phyloP scores from a whole-genome alignment of 345 rosid species.

The Limnanthes douglasii region DNA sequence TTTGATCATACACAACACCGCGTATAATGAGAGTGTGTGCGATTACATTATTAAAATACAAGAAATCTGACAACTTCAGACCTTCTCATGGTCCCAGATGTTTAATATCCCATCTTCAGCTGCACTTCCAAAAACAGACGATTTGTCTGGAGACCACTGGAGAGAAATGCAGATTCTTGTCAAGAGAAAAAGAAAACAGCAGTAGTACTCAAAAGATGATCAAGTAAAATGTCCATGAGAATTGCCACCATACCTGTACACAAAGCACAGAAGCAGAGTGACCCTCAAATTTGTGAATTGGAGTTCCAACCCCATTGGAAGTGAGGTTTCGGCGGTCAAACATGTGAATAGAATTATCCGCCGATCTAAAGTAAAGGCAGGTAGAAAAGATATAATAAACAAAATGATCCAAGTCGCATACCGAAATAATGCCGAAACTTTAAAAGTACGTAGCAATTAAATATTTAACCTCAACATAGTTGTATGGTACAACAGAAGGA shows the following conservation, averaged over 20 bases:
- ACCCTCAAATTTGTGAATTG: conserved; percentile 60
- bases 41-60: neutral
- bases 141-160: conserved; percentile 26
- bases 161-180: conserved; percentile 1
- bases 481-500: conserved; percentile 1
- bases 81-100: conserved; percentile 24
- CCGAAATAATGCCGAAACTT: too few relatives aligned
- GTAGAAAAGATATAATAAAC: conserved; percentile 2
- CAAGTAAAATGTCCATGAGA: neutral
- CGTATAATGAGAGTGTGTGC: neutral
- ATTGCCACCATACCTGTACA: conserved; percentile 41
- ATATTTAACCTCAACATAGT: too few relatives aligned
- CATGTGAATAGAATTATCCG: conserved; percentile 36
- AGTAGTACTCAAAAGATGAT: neutral
- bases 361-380: conserved; percentile 16
- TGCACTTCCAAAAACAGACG: conserved; percentile 21
- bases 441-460: too few relatives aligned
- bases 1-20: conserved; percentile 28
- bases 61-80: conserved; percentile 4
- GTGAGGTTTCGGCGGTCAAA: conserved; percentile 41
- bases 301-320: conserved; percentile 44
- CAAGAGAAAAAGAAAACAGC: neutral
- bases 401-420: too few relatives aligned
- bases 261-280: conserved; percentile 83
- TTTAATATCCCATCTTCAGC: conserved; percentile 24